Evolutionary conservation across 768 basidiomycete species (phyloP).

Genomic region (Ephemerocybe angulata): DNA sequence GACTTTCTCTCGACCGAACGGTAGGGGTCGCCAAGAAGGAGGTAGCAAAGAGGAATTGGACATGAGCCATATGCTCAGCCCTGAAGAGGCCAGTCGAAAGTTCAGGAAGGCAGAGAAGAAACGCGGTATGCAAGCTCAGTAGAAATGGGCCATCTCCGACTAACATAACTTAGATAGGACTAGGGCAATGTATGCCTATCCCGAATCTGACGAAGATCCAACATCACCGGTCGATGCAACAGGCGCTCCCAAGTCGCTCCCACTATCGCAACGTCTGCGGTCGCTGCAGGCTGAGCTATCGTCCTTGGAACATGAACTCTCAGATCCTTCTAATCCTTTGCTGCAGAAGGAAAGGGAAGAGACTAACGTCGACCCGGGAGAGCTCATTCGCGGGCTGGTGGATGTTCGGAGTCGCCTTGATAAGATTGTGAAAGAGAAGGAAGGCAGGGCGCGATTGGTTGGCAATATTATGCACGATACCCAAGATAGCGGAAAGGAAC

Average conservation of each 20-base stretch:
- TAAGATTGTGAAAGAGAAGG: conserved; percentile 59
- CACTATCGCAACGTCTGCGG: conserved; percentile 58
- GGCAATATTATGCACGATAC: conserved; percentile 48
- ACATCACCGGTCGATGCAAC: conserved; percentile 36
- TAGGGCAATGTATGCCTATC: conserved; percentile 66
- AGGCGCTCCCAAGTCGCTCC: conserved; percentile 31
- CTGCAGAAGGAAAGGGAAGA: conserved; percentile 57
- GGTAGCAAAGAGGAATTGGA: conserved; percentile 66
- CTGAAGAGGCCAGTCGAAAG: conserved; percentile 64
- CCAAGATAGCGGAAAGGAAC: conserved; percentile 14
- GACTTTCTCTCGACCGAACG: conserved; percentile 35
- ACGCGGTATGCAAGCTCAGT: conserved; percentile 19
- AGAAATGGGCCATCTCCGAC: neutral
- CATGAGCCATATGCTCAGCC: conserved; percentile 53
- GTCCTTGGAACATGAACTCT: conserved; percentile 78
- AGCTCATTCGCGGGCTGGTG: conserved; percentile 72
- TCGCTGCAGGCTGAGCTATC: conserved; percentile 73
- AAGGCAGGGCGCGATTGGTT: conserved; percentile 63
- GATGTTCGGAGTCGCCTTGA: conserved; percentile 69
- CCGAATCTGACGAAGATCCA: conserved; percentile 57
- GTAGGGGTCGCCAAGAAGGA: conserved; percentile 36
- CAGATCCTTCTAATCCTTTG: conserved; percentile 73
- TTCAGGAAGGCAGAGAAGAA: conserved; percentile 72
- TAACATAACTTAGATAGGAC: conserved; percentile 34
- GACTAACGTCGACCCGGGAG: conserved; percentile 64